Base-by-base conservation (phyloP, 345 rosid species). In the Pistacia vera region DNA sequence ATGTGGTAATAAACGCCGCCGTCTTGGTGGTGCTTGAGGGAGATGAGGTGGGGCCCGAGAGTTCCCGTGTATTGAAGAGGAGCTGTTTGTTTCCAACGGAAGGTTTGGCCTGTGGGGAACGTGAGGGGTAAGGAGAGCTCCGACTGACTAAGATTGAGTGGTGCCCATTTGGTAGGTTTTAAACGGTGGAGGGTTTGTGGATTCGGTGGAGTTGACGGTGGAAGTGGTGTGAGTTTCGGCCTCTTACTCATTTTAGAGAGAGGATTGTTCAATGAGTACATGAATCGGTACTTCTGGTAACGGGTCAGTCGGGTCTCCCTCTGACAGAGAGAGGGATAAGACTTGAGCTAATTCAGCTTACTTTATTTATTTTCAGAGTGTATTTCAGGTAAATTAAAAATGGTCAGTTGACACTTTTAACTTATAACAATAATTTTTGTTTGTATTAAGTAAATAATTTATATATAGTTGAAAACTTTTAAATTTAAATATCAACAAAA, bases 61-160 rank as follows among this genome's bases (percentile, higher is more conserved):
- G 94, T 33, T 49, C 98, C 98, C 72, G 91, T 91, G 80, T 78
- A 91, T 55, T 89, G 98, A 70, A 86, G 76, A 2, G 82, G 87
- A 4, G 88, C 97, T 30, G 98, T 93, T 71, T 92, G 86, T 59
- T 89, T 95, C 98, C 98, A 93, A 70, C 93, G 92, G 90, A 95
- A 95, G 78, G 98, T 95, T 81, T 95, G 98, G 80, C 98, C 98
- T 11, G 97, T 95, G 70, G 98, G 97, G 83, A 95, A 90, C 16
- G 98, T 95, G 80, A 92, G 90, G 18, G 98, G 85, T 22, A 95
- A 79, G 5, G 86, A 87, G 78, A 91, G 97, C 75, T 95, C 96
- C 4, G 92, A 77, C 33, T 68, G 89, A 79, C 77, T 52, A 72
- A 93, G 88, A 76, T 88, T 75, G 35, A 95, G 87, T 9, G 95